Conservation (phyloP, 1,139 yeast genomes). For the Suhomyces guaymorum region DNA sequence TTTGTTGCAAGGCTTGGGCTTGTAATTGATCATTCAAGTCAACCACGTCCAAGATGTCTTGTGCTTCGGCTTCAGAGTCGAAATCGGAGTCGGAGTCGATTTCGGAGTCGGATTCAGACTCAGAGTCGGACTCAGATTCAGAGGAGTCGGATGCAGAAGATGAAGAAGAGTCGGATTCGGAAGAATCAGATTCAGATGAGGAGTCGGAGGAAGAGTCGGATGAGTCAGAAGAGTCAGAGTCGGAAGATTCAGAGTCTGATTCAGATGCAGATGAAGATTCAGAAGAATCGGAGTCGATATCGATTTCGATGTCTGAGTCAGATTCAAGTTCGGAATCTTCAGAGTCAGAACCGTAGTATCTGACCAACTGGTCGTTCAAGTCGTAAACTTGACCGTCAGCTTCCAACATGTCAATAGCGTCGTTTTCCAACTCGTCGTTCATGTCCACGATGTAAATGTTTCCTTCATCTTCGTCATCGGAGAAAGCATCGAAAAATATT, state of each 20-base stretch:
- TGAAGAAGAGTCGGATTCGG: constrained; percentile 12
- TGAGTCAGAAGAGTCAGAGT: constrained; percentile 8
- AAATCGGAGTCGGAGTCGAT: constrained; percentile 18
- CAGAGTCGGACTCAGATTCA: constrained; percentile 19
- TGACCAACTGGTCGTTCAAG: constrained; percentile 43
- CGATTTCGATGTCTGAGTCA: constrained; percentile 11
- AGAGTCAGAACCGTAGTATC: constrained; percentile 32
- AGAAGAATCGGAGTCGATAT: constrained; percentile 15
- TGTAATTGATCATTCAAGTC: constrained; percentile 41
- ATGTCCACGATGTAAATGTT: constrained; percentile 30
- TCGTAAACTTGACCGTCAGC: constrained; percentile 39
- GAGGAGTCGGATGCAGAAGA: constrained; percentile 11
- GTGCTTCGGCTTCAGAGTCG: constrained; percentile 28
- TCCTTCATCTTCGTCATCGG: constrained; percentile 17
- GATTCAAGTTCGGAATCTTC: background rate
- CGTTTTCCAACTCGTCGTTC: constrained; percentile 41
- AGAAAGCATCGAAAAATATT: constrained; percentile 8
- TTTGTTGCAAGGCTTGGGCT: constrained; percentile 31
- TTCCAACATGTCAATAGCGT: constrained; percentile 37
- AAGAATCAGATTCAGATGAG: constrained; percentile 14
- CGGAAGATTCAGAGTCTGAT: constrained; percentile 12
- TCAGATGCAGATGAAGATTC: constrained; percentile 16
- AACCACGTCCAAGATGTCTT: constrained; percentile 35
- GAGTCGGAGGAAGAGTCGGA: no score
- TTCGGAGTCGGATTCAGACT: constrained; percentile 18